Percentiles rank a stretch among this genome's conserved stretches.
Conservation (phyloP, 1,139 yeast species). For the Debaryomyces nepalensis region DNA sequence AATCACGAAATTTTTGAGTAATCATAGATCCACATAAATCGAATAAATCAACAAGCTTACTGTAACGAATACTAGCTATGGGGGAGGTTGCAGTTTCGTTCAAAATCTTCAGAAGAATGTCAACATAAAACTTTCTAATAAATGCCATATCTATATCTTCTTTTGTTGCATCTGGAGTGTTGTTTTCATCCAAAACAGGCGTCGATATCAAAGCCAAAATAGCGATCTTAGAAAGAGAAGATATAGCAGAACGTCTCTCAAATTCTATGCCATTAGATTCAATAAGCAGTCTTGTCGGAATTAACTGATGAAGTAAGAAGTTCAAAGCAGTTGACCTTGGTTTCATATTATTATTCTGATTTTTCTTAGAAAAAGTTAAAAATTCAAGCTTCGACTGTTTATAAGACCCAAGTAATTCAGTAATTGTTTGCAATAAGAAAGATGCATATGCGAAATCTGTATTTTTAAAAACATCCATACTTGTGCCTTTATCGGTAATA, state of each 20-base stretch:
- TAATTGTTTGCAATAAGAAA: conserved; percentile 66
- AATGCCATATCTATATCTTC: conserved; percentile 73
- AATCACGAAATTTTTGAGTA: conserved; percentile 46
- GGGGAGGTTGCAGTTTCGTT: conserved; percentile 48
- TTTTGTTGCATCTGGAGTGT: conserved; percentile 49
- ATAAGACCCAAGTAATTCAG: conserved; percentile 79
- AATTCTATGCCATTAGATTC: conserved; percentile 34
- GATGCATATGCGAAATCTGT: conserved; percentile 64
- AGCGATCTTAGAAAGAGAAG: conserved; percentile 56
- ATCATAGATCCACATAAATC: conserved; percentile 54
- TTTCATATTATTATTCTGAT: conserved; percentile 34
- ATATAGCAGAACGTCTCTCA: conserved; percentile 49
- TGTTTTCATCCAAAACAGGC: conserved; percentile 43
- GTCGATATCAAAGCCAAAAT: conserved; percentile 67
- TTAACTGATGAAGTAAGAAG: conserved; percentile 73
- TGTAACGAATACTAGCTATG: conserved; percentile 46
- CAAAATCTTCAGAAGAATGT: conserved; percentile 65
- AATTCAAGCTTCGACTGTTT: conserved; percentile 83
- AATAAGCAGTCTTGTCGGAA: conserved; percentile 57
- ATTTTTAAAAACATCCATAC: conserved; percentile 42
- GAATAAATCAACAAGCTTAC: conserved; percentile 60
- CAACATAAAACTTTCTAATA: conserved; percentile 75
- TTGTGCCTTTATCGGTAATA: conserved; percentile 24
- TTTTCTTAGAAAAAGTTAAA: conserved; percentile 65
- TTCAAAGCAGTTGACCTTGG: conserved; percentile 81